Percentiles rank a stretch among this genome's conserved stretches.
phyloP scores from a whole-genome alignment of 177 flowering plant species.

The Vitis hybrid region DNA sequence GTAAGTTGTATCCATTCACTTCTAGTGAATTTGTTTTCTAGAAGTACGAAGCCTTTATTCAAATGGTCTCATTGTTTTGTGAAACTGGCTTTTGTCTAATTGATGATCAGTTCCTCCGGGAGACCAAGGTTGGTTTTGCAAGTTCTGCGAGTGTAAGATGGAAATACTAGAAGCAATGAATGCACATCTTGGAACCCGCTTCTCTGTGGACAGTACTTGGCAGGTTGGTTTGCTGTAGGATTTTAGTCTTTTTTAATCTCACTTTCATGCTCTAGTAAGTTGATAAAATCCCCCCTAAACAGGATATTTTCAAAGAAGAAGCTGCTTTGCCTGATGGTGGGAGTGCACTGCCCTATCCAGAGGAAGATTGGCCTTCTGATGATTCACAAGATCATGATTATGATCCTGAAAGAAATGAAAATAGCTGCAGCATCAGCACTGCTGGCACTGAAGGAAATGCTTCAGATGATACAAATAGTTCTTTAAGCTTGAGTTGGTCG shows the following conservation, averaged over 20 bases:
- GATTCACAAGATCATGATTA: constrained; percentile 95
- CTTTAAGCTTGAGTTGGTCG: constrained; percentile 62
- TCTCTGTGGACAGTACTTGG: constrained; percentile 66
- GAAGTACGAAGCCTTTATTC: neutral
- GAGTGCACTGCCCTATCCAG: constrained; percentile 38
- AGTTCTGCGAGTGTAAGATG: constrained; percentile 83
- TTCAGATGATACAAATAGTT: constrained; percentile 50
- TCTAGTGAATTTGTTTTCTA: constrained; percentile 4
- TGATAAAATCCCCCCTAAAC: constrained; percentile 1
- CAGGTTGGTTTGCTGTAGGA: constrained; percentile 42
- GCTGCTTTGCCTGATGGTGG: constrained; percentile 55
- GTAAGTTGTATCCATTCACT: constrained; percentile 43
- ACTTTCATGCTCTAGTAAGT: neutral
- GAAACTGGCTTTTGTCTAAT: constrained; percentile 8
- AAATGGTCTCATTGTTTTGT: neutral
- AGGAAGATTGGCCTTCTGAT: constrained; percentile 93
- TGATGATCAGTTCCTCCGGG: constrained; percentile 79
- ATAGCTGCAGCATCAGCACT: constrained; percentile 31
- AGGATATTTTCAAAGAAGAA: constrained; percentile 92
- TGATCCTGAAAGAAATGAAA: constrained; percentile 63
- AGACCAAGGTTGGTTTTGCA: constrained; percentile 96
- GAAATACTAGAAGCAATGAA: constrained; percentile 82
- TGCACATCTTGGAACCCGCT: constrained; percentile 89
- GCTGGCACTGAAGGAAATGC: constrained; percentile 36
- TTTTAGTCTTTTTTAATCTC: neutral